Base-by-base conservation (phyloP, 768 basidiomycete genomes). In the Pisolithus albus region DNA sequence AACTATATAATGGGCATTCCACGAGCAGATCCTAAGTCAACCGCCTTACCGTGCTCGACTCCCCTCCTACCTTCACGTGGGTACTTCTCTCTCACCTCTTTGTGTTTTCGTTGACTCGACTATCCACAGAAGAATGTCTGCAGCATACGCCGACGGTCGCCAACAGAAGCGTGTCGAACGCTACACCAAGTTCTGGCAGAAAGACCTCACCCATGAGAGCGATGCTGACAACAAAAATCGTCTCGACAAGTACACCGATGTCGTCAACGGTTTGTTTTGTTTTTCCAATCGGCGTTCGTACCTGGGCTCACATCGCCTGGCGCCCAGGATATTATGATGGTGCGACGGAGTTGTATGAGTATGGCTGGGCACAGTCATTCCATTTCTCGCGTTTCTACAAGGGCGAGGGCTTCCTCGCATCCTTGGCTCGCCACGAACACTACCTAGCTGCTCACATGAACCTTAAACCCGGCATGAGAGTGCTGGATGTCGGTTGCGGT, bases 401-500 rank as follows among this genome's bases (percentile, higher is more conserved):
- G 70, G 95, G 94, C 56, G 87, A 92, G 66, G 79, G 77, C 1
- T 87, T 87, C 67, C 66, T 75, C 18, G 81, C 82, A n/a, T 82
- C 84, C 6, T 70, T 67, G 10, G 93, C 95, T 26, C 86, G 96
- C 38, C 95, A 98, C 62, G 95, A 99, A 72, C 95, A 99, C 73
- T 98, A 94, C 72, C 89, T 99, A 57, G 84, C 93, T 5, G 75
- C 86, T 8, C 80, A 90, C 63, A 92, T 97, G 86, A 66, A 70
- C 42, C 74, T 99, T 54, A 81, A 81, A 46, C 82, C 92, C 0
- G 91, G 92, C 42, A 96, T 96, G 93, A 82, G 86, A 32, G 94
- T 99, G 38, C 85, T 99, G 55, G 96, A 99, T 64, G 94, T 99
- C 52, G 96, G 96, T 2, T 98, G 96, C 67, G 96, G 96, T 66